Evolutionary conservation across 169 alveolate species (phyloP).

Genomic region (Miamiensis avidus): DNA sequence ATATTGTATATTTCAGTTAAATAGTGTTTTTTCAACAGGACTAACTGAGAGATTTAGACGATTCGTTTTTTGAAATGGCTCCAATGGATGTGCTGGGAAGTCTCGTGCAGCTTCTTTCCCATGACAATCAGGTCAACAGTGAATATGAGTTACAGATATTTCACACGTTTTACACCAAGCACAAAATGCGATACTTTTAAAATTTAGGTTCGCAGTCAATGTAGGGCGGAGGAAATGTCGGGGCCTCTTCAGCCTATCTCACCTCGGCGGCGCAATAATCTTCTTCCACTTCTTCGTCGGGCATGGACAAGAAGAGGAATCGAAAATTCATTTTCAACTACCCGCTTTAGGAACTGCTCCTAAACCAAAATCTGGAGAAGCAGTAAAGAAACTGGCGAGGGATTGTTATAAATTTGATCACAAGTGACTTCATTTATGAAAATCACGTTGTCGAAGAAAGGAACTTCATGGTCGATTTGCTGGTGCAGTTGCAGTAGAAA

Average conservation of each 20-base stretch:
- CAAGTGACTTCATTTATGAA: not conserved
- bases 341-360: too few relatives aligned
- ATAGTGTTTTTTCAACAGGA: not conserved
- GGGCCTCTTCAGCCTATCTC: too few relatives aligned
- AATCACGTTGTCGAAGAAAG: not conserved
- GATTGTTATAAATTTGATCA: too few relatives aligned
- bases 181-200: too few relatives aligned
- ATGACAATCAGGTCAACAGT: not conserved
- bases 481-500: not conserved
- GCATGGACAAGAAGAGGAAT: too few relatives aligned
- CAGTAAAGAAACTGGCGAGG: not conserved
- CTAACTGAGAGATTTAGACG: not conserved
- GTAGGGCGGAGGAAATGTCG: too few relatives aligned
- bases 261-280: too few relatives aligned
- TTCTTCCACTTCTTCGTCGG: too few relatives aligned
- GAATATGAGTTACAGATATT: not conserved
- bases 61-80: not conserved
- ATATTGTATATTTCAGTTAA: too few relatives aligned
- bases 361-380: not conserved
- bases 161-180: too few relatives aligned
- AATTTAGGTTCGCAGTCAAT: too few relatives aligned
- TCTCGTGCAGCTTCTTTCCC: not conserved
- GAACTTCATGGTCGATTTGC: not conserved
- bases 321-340: too few relatives aligned
- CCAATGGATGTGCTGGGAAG: not conserved